Conservation (phyloP, 306 rosid genomes). For the Sechiopsis laciniata region DNA sequence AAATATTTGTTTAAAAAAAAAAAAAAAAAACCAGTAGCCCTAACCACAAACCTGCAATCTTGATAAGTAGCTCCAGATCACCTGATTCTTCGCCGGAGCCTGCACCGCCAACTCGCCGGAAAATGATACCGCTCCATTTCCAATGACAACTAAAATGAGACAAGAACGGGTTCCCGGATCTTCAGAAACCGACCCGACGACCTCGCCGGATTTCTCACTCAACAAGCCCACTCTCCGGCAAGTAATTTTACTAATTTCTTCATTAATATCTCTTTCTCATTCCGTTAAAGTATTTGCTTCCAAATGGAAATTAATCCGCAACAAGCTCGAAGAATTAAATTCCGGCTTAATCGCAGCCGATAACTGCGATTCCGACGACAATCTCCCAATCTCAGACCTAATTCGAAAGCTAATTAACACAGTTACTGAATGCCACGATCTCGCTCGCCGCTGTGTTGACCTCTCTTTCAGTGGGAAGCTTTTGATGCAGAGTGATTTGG, state of each 20-base stretch:
- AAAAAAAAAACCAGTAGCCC: not conserved
- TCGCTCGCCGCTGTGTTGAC: slow-evolving; percentile 70
- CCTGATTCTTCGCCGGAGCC: slow-evolving; percentile 12
- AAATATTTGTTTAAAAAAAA: too few relatives aligned
- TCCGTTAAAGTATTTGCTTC: slow-evolving; percentile 62
- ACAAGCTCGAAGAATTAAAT: slow-evolving; percentile 59
- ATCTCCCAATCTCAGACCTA: slow-evolving; percentile 36
- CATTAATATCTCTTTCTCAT: slow-evolving; percentile 55
- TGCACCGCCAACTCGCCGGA: not conserved
- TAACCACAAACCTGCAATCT: slow-evolving; percentile 16
- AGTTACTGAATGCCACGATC: slow-evolving; percentile 51
- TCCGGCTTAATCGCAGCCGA: slow-evolving; percentile 50
- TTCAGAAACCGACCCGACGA: slow-evolving; percentile 19
- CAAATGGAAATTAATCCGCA: slow-evolving; percentile 64
- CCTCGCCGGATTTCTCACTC: slow-evolving; percentile 32
- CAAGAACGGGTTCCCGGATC: slow-evolving; percentile 31
- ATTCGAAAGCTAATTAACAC: slow-evolving; percentile 32
- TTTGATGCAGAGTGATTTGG: slow-evolving; percentile 89
- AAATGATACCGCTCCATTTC: slow-evolving; percentile 37
- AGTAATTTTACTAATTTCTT: slow-evolving; percentile 36
- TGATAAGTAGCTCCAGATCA: slow-evolving; percentile 2
- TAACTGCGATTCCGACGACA: slow-evolving; percentile 44
- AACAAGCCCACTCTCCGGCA: slow-evolving; percentile 35
- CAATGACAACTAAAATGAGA: slow-evolving; percentile 43
- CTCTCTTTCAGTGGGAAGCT: slow-evolving; percentile 83